phyloP scores from a whole-genome alignment of 331 rosid species.

The Stylosanthes scabra region DNA sequence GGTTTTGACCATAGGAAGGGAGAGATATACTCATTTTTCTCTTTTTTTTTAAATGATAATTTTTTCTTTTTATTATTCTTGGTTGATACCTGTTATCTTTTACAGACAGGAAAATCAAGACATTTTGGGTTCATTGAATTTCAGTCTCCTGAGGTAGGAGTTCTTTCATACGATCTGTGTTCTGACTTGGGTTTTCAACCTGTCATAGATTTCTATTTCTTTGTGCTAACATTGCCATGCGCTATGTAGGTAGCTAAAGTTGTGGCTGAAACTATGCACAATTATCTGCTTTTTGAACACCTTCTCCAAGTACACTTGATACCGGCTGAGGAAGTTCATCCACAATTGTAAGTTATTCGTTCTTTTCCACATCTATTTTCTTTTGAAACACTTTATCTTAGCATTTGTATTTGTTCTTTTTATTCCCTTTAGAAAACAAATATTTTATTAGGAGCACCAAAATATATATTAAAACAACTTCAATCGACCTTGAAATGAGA shows the following conservation, averaged over 20 bases:
- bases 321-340: conserved; percentile 78
- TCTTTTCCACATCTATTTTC: not conserved
- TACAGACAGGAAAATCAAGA: conserved; percentile 75
- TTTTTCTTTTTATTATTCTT: too few relatives aligned
- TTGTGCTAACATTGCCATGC: conserved; percentile 22
- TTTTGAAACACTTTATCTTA: not conserved
- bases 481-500: not conserved
- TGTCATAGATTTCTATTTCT: not conserved
- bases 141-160: conserved; percentile 75
- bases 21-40: too few relatives aligned
- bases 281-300: conserved; percentile 81
- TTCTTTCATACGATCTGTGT: conserved; percentile 11
- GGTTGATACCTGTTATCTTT: conserved; percentile 12
- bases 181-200: not conserved
- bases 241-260: conserved; percentile 79
- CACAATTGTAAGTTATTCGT: conserved; percentile 64
- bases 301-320: conserved; percentile 72
- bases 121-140: conserved; percentile 91
- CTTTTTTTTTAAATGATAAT: too few relatives aligned
- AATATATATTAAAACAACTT: not conserved
- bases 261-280: conserved; percentile 93
- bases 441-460: not conserved
- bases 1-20: too few relatives aligned
- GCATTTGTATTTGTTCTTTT: not conserved
- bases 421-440: not conserved